phyloP scores from a whole-genome alignment of 257 asterid species.

The Thymus quinquecostatus region DNA sequence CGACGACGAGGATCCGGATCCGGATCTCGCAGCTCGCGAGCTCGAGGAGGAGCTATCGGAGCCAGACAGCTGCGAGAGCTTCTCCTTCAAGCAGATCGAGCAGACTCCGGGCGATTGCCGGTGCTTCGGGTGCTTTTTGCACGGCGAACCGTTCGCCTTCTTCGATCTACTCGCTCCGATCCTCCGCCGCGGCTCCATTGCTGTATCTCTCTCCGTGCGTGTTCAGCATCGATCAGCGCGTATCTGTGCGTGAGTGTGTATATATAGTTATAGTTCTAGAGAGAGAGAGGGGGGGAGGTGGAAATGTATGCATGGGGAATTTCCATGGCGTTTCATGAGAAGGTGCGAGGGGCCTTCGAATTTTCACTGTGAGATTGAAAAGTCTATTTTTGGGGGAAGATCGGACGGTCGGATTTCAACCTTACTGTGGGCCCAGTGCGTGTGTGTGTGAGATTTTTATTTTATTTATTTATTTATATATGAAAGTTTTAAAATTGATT shows the following conservation, averaged over 20 bases:
- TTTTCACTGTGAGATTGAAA: slow-evolving; percentile 40
- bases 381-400: slow-evolving; percentile 38
- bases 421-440: background rate
- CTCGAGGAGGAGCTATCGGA: slow-evolving; percentile 23
- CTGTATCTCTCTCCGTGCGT: background rate
- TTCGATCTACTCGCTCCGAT: slow-evolving; percentile 35
- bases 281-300: background rate
- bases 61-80: slow-evolving; percentile 40
- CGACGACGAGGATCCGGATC: slow-evolving; percentile 35
- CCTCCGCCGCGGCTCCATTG: slow-evolving; percentile 47
- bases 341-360: slow-evolving; percentile 40
- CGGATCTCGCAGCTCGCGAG: slow-evolving; percentile 22
- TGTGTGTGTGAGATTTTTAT: background rate
- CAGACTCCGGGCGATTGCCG: slow-evolving; percentile 77
- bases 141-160: slow-evolving; percentile 33
- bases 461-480: no score
- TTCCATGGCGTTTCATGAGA: slow-evolving; percentile 67
- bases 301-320: slow-evolving; percentile 36
- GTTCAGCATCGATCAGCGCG: background rate
- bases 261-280: background rate
- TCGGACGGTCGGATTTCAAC: slow-evolving; percentile 42
- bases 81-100: slow-evolving; percentile 63
- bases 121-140: slow-evolving; percentile 78
- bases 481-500: no score
- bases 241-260: background rate